Evolutionary conservation across 2,329 filamentous ascomycete species (phyloP).

Genomic region (Fusarium ambrosium): DNA sequence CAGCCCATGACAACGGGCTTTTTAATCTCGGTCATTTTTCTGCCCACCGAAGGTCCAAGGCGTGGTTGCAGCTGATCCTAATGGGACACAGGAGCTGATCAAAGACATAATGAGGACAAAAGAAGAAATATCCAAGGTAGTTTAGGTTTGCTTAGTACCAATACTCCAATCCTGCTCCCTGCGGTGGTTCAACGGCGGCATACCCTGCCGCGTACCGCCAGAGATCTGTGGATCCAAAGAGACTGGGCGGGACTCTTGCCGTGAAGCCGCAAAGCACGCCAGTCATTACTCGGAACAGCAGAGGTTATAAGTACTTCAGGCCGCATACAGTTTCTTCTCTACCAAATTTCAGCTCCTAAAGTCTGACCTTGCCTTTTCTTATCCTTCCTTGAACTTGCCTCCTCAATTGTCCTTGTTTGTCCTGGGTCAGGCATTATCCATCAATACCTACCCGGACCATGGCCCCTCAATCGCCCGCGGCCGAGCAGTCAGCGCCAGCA

Average conservation of each 20-base stretch:
- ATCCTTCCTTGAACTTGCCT: neutral
- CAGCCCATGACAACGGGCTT: neutral
- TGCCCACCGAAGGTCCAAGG: neutral
- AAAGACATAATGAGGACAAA: neutral
- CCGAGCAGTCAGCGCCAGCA: neutral
- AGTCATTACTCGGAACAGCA: neutral
- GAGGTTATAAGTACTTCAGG: neutral
- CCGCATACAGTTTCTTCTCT: neutral
- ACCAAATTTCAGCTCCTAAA: neutral
- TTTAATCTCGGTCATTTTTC: neutral
- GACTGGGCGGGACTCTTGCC: neutral
- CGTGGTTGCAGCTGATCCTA: neutral
- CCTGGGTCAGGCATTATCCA: neutral
- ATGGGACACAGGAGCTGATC: neutral
- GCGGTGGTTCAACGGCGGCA: neutral
- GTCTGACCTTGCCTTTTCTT: neutral
- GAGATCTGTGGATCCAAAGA: neutral
- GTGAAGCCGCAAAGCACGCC: neutral
- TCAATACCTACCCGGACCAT: neutral
- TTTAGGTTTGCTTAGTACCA: neutral
- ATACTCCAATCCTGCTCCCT: neutral
- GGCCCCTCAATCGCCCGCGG: neutral
- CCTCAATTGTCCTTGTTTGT: neutral
- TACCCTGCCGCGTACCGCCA: neutral
- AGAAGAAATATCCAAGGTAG: neutral